Base-by-base conservation (phyloP, 768 basidiomycete species). In the Porphyrellus cyaneotinctus region DNA sequence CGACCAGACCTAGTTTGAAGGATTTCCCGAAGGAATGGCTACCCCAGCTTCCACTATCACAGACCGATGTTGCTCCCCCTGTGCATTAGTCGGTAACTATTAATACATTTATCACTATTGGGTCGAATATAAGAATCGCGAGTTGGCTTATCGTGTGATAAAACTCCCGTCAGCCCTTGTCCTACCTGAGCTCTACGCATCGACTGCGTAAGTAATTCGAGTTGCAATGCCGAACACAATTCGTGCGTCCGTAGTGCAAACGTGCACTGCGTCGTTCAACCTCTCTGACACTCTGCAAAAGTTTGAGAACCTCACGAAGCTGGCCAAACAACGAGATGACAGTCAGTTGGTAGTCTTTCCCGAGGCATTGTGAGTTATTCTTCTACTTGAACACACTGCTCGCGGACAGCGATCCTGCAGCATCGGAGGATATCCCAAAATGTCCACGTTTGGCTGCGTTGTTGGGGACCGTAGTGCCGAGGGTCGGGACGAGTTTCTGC, bases 21-120 rank as follows among this genome's bases (percentile, higher is more conserved):
- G 91, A 94, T 64, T 95, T 94, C 68, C 93, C 93, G 10, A 70
- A 79, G 64, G 88, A 88, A 65, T 97, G 93, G 93, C 74, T 95
- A 52, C 85, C 85, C 45, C 62, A 52, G 44, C 47, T 47, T 23
- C 23, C 58, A 43, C 52, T 43, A 17, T 23, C 35, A 37, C 32
- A 38, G 44, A 30, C 44, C 28, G 45, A 61, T 44, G 42, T 44
- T 35, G 31, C 33, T 10, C 28, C 50, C 38, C 38, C 33, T 50
- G 47, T 44, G 26, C 48, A 35, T 17, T 35, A 52, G 52, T 69
- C 42, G 20, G 14, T 22, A 32, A 26, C 36, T 47, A 43, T 56
- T 45, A 33, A 43, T 56, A 46, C 47, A 13, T 49, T 35, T 41
- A 52, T 36, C 45, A 31, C 47, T 23, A 17, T 43, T 37, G 38